Conservation (phyloP, 805 yeast genomes). For the Schwanniomyces yamadae region DNA sequence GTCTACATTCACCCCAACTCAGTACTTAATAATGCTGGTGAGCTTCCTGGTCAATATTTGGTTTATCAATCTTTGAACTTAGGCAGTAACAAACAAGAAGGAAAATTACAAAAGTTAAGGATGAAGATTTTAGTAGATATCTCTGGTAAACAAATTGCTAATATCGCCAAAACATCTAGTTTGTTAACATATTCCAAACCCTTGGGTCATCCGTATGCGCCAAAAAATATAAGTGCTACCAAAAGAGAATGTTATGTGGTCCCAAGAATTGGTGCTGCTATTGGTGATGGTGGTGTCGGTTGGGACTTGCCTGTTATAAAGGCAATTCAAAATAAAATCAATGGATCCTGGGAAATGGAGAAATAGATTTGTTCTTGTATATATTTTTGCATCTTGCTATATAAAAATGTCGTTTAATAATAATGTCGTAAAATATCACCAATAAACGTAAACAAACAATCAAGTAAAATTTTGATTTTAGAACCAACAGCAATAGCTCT, state of each 20-base stretch:
- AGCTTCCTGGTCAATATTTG: conserved; percentile 74
- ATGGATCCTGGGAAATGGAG: conserved; percentile 65
- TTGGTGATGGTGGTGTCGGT: conserved; percentile 82
- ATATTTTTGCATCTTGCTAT: conserved; percentile 1
- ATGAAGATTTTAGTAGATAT: conserved; percentile 78
- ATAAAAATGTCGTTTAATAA: conserved; percentile 5
- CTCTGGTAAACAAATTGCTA: conserved; percentile 70
- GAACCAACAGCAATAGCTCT: too few relatives aligned
- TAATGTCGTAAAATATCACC: conserved; percentile 7
- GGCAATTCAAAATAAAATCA: conserved; percentile 64
- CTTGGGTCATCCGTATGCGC: conserved; percentile 85
- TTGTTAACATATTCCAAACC: conserved; percentile 87
- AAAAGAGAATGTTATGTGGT: conserved; percentile 86
- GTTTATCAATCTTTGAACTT: conserved; percentile 69
- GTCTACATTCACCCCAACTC: conserved; percentile 84
- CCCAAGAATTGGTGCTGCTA: conserved; percentile 83
- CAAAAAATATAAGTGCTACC: conserved; percentile 60
- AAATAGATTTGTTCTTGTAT: conserved; percentile 2
- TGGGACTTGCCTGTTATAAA: conserved; percentile 86
- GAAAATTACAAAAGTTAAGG: conserved; percentile 47
- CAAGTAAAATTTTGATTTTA: too few relatives aligned
- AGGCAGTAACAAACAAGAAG: conserved; percentile 46
- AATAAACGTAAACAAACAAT: conserved; percentile 1
- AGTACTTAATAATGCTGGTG: conserved; percentile 57
- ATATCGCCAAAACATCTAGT: conserved; percentile 70